Evolutionary conservation across 2,329 filamentous ascomycete genomes (phyloP).

Genomic region (Paradendryphiella salina): DNA sequence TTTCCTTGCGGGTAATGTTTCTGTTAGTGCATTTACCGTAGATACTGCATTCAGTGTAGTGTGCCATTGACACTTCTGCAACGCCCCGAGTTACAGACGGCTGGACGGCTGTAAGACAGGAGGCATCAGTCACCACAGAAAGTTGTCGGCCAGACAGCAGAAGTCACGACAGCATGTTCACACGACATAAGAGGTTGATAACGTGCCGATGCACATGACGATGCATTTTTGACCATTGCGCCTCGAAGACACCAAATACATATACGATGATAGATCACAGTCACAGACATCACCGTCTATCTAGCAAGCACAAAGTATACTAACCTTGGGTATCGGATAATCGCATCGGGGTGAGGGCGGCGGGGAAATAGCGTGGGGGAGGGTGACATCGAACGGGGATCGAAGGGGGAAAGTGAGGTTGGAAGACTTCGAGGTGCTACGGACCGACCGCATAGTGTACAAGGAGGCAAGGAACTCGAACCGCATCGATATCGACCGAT

Average conservation of each 20-base stretch:
- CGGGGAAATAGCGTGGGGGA: constrained; percentile 11
- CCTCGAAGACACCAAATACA: neutral
- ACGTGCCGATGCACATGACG: neutral
- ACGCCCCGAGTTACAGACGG: too few species aligned
- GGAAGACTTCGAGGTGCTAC: constrained; percentile 39
- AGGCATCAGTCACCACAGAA: too few species aligned
- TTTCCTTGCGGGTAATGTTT: neutral
- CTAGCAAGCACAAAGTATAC: constrained; percentile 11
- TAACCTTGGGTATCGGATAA: constrained; percentile 12
- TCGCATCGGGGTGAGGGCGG: constrained; percentile 16
- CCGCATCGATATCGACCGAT: constrained; percentile 42
- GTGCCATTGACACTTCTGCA: neutral
- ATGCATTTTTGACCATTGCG: neutral
- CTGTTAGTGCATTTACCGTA: neutral
- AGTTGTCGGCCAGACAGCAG: too few species aligned
- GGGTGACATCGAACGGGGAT: constrained; percentile 14
- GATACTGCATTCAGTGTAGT: neutral
- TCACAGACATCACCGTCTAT: constrained; percentile 8
- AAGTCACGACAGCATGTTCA: too few species aligned
- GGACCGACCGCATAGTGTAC: constrained; percentile 47
- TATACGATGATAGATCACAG: constrained; percentile 6
- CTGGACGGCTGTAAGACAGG: too few species aligned
- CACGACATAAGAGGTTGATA: too few species aligned
- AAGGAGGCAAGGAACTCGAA: constrained; percentile 34
- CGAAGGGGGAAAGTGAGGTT: constrained; percentile 20